phyloP scores from a whole-genome alignment of 192 early-diverging fungal genomes.

The Podila epicladia region DNA sequence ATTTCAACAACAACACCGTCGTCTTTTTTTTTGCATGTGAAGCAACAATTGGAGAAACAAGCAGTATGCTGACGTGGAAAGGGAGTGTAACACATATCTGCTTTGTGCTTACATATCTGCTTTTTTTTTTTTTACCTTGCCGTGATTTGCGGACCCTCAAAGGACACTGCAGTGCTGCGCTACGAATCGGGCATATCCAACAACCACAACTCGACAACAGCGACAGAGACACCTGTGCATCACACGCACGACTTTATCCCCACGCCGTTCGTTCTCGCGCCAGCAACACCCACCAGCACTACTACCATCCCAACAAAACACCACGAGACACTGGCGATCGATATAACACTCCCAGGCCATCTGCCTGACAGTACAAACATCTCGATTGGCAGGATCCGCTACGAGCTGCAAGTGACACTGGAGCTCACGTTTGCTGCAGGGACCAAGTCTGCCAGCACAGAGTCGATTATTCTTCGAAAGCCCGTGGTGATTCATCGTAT shows the following conservation, averaged over 20 bases:
- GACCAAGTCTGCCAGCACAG: constrained; percentile 15
- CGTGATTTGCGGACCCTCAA: background rate
- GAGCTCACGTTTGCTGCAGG: constrained; percentile 26
- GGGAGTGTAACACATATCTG: no score
- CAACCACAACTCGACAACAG: constrained; percentile 7
- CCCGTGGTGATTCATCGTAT: constrained; percentile 38
- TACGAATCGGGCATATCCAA: constrained; percentile 20
- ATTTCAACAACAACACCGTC: background rate
- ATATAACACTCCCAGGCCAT: constrained; percentile 37
- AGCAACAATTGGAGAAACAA: background rate
- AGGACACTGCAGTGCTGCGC: constrained; percentile 47
- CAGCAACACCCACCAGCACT: background rate
- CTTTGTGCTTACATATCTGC: background rate
- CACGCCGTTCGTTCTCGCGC: constrained; percentile 24
- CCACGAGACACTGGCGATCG: constrained; percentile 40
- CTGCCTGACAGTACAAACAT: constrained; percentile 32
- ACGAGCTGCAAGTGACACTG: constrained; percentile 44
- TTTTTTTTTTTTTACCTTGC: background rate
- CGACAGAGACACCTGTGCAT: constrained; percentile 45
- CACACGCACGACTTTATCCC: constrained; percentile 46
- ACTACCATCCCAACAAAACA: background rate
- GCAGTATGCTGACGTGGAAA: no score
- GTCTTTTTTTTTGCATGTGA: background rate
- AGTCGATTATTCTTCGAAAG: constrained; percentile 20
- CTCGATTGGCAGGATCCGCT: constrained; percentile 37